Evolutionary conservation across 108 stramenopile species (phyloP).

Genomic region (Nannochloropsis granulata): DNA sequence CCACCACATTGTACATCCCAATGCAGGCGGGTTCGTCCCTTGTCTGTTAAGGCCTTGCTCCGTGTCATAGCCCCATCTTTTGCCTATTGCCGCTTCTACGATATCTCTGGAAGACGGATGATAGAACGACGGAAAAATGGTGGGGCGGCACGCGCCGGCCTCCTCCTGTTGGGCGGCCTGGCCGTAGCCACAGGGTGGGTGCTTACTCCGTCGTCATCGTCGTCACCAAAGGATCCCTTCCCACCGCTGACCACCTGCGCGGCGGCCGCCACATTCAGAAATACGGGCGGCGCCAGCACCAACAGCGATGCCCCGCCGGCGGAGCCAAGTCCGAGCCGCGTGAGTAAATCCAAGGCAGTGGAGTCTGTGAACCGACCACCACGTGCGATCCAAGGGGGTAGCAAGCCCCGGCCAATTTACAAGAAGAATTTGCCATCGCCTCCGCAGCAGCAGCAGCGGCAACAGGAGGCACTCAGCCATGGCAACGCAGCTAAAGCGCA

Average conservation of each 20-base stretch:
- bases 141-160: neutral
- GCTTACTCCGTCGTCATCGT: neutral
- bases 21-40: no score
- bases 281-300: neutral
- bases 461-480: no score
- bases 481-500: neutral
- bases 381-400: neutral
- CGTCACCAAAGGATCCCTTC: neutral
- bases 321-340: neutral
- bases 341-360: neutral
- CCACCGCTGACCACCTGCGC: neutral
- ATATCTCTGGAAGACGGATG: neutral
- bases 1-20: no score
- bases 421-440: neutral
- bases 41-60: no score
- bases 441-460: neutral
- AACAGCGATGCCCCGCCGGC: neutral
- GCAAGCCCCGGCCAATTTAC: neutral
- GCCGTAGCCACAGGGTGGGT: neutral
- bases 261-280: neutral
- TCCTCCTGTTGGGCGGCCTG: neutral
- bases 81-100: neutral
- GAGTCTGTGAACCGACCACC: neutral
- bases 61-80: neutral
- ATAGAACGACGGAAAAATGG: neutral